These are phyloP conservation scores for Phaffomyces antillensis DNA, from an alignment of 805 yeast species.

Conservation along the genomic window DNA sequence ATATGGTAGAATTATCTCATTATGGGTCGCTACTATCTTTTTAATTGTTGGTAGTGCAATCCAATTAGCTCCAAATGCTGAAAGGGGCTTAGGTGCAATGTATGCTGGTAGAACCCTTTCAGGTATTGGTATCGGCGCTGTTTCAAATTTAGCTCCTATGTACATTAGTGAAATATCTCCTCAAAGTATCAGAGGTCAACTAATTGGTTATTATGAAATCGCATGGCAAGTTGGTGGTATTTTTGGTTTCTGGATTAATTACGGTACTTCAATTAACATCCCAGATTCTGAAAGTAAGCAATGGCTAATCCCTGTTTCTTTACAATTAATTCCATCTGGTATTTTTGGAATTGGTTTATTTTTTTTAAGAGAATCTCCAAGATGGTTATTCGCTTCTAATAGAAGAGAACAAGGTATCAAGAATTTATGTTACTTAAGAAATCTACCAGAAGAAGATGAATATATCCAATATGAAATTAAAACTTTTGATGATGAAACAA, in stretches of 20 bases:
- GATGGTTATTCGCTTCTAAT: slow-evolving; percentile 33
- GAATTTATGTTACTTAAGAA: slow-evolving; percentile 31
- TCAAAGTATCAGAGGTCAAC: slow-evolving; percentile 38
- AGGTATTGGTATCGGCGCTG: slow-evolving; percentile 47
- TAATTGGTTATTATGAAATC: slow-evolving; percentile 40
- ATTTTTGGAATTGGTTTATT: slow-evolving; percentile 16
- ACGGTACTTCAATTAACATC: slow-evolving; percentile 11
- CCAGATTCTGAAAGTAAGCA: slow-evolving; percentile 28
- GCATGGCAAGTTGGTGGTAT: slow-evolving; percentile 32
- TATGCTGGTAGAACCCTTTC: slow-evolving; percentile 45
- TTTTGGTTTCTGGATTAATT: slow-evolving; percentile 17
- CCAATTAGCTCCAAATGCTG: slow-evolving; percentile 24
- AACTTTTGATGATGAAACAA: slow-evolving; percentile 23
- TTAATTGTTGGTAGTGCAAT: slow-evolving; percentile 39
- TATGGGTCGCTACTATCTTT: slow-evolving; percentile 33
- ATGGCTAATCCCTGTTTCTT: slow-evolving; percentile 43
- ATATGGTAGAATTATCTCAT: slow-evolving; percentile 33
- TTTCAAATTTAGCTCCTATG: slow-evolving; percentile 43
- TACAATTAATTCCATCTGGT: slow-evolving; percentile 38
- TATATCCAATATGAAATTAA: slow-evolving; percentile 35
- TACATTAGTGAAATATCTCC: slow-evolving; percentile 43
- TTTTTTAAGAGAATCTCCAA: slow-evolving; percentile 38
- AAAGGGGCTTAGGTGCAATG: slow-evolving; percentile 33
- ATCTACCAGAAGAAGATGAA: slow-evolving; percentile 30
- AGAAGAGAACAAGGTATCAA: slow-evolving; percentile 28